Conservation (phyloP, 208 protist genomes). For the Crithidia fasciculata region DNA sequence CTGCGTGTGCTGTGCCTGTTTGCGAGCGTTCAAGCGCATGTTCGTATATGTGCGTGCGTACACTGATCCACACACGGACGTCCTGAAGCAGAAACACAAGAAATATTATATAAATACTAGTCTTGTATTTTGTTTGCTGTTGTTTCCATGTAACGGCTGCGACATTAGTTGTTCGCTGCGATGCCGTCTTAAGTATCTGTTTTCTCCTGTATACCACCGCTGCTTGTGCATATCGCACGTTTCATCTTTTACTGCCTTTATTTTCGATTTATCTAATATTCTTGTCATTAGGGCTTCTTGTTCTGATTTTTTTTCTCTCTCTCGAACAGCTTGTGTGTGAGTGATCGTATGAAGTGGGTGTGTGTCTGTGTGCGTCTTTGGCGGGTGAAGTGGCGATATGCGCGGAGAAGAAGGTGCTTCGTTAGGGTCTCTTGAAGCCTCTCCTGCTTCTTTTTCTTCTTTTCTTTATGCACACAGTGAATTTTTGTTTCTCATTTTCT, state of each 20-base stretch:
- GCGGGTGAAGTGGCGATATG: no score
- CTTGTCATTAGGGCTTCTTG: not conserved
- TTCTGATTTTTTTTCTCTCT: not conserved
- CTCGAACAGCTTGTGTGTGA: no score
- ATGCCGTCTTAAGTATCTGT: not conserved
- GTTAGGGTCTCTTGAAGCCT: not conserved
- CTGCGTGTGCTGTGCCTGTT: no score
- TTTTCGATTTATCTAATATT: constrained; percentile 27
- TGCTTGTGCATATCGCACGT: no score
- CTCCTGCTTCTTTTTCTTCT: constrained; percentile 21
- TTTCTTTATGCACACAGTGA: no score
- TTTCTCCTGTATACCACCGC: not conserved
- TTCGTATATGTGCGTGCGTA: no score
- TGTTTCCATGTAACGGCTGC: not conserved
- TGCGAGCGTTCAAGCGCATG: no score
- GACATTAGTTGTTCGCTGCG: no score
- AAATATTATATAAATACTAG: no score
- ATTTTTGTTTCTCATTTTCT: not conserved
- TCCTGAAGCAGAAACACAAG: no score
- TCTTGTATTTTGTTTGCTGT: not conserved
- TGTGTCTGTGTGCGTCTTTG: constrained; percentile 9
- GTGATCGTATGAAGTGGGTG: constrained; percentile 8
- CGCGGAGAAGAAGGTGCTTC: no score
- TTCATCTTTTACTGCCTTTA: constrained; percentile 4
- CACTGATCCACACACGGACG: no score